Base-by-base conservation (phyloP, 2,329 filamentous ascomycete genomes). In the Colletotrichum spaethianum region DNA sequence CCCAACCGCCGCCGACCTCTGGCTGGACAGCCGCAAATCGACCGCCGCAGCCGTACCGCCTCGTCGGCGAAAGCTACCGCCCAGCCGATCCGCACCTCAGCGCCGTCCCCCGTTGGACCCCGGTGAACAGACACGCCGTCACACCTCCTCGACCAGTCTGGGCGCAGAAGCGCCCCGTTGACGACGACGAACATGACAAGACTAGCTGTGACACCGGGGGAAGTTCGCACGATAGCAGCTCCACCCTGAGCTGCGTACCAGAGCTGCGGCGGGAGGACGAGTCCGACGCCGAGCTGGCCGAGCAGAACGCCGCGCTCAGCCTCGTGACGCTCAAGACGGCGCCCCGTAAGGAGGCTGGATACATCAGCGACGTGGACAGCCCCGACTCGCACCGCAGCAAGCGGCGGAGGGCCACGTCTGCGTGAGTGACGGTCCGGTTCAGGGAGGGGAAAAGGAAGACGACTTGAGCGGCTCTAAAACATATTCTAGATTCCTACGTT, bases 291-390 rank as follows among this genome's bases (percentile, higher is more conserved):
- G 76, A 73, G 9, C 81, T 81, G 0, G 78, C 78, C 16, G 83
- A 87, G 62, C 85, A 83, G 75, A 86, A 85, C 55, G 86, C 85
- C 1, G 86, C 86, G 23, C 78, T 85, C 70, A 76, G 86, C 7
- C 77, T 88, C 46, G 83, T 88, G 84, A 85, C 85, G 63, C 80
- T 88, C 33, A 84, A 84, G 60, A 73, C 55, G n/a, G 63, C 72
- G 11, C 62, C 69, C 23, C 46, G 53, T 56, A 70, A 73, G 64
- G 73, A 63, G 38, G 59, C 61, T n/a, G 65, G 57, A 18, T 50
- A 42, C 31, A 28, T 63, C 31, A 50, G 62, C 23, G 76, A 79
- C 36, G 71, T 76, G 42, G 73, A 79, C 57, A 73, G 64, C 36
- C 33, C 64, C 65, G 77, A 80, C 56, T 74, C 78, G 23, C 75